Evolutionary conservation across 257 asterid genomes (phyloP).

Genomic region (Parsonsia alboflavescens): DNA sequence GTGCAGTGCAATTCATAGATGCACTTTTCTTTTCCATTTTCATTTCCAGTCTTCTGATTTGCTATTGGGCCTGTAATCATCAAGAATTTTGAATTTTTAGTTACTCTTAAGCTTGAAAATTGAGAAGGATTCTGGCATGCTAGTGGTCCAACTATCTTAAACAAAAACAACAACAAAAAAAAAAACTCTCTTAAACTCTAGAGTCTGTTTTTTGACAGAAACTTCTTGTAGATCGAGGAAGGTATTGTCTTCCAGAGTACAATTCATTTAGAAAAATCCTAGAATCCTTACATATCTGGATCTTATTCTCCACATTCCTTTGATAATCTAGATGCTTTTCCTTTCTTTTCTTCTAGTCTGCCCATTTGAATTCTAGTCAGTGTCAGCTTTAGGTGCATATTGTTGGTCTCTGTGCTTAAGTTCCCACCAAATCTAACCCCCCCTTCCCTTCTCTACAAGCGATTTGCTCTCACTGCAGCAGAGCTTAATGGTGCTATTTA

Average conservation of each 20-base stretch:
- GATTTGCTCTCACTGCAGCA: conserved; percentile 74
- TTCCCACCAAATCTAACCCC: not conserved
- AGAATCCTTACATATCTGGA: not conserved
- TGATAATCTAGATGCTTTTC: not conserved
- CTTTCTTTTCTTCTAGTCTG: not conserved
- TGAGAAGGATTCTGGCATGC: conserved; percentile 9
- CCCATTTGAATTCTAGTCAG: not conserved
- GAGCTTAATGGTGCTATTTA: conserved; percentile 74
- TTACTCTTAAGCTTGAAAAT: not conserved
- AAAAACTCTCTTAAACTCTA: not conserved
- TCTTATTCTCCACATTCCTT: not conserved
- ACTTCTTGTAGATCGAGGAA: not conserved
- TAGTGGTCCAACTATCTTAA: too few species aligned
- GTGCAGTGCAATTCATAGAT: not conserved
- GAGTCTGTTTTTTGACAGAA: not conserved
- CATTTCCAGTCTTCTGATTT: not conserved
- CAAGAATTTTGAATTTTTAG: not conserved
- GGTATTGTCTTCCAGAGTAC: not conserved
- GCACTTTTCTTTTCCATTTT: not conserved
- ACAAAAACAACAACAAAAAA: too few species aligned
- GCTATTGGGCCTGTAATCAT: not conserved
- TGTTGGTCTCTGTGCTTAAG: not conserved
- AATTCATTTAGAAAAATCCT: not conserved
- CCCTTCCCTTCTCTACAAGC: conserved; percentile 27
- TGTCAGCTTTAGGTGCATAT: not conserved